Percentiles rank a stretch among this genome's conserved stretches.
These are phyloP conservation scores for Capillidium heterosporum DNA, from an alignment of 371 early-diverging fungal species.

Conservation along the genomic window DNA sequence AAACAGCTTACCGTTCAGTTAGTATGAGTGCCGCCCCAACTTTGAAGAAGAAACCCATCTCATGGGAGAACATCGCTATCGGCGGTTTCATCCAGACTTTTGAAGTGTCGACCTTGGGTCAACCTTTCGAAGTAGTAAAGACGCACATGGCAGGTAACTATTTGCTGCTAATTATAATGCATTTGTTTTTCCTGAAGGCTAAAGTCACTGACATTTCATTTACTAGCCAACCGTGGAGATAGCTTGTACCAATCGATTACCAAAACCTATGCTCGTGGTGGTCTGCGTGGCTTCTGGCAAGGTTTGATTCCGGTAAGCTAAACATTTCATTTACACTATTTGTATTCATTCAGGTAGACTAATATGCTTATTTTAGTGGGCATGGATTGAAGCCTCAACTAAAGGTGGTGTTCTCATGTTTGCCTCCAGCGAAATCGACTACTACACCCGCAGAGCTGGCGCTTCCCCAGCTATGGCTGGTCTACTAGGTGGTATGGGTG, in stretches of 20 bases:
- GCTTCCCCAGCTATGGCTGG: conserved; percentile 51
- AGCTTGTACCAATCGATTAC: conserved; percentile 34
- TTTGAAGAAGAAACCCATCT: conserved; percentile 12
- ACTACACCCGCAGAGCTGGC: conserved; percentile 27
- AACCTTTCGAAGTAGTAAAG: conserved; percentile 81
- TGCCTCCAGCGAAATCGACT: conserved; percentile 85
- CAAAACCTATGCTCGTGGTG: conserved; percentile 57
- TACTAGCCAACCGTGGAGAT: conserved; percentile 56
- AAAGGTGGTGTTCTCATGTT: conserved; percentile 91
- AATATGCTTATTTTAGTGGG: conserved; percentile 27
- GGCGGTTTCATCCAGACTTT: conserved; percentile 19
- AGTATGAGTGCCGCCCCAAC: too few species aligned
- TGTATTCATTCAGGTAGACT: too few species aligned
- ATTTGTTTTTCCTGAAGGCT: neutral
- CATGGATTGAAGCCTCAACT: conserved; percentile 83
- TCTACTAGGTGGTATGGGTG: conserved; percentile 81
- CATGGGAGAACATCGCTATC: conserved; percentile 10
- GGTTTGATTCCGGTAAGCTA: conserved; percentile 32
- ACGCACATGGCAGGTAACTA: conserved; percentile 47
- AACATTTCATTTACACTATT: neutral
- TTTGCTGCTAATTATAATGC: neutral
- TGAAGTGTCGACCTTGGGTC: conserved; percentile 74
- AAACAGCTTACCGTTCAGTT: too few species aligned
- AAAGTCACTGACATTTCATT: too few species aligned
- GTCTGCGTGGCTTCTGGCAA: conserved; percentile 64